Base-by-base conservation (phyloP, 2,329 filamentous ascomycete genomes). In the Ceratocystis alfenasii region DNA sequence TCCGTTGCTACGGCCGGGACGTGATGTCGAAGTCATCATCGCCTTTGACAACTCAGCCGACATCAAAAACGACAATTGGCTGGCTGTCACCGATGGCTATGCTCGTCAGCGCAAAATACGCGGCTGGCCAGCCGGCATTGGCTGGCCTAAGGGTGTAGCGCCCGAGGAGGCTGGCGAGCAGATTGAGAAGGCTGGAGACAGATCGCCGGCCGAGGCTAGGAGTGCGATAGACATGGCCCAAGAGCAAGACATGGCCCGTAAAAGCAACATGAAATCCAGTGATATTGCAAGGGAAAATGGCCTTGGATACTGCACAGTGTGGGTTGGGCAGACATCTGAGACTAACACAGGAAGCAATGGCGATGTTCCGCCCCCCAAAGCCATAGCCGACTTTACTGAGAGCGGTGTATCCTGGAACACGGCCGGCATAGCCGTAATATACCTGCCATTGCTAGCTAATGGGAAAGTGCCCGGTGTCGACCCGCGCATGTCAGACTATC, bases 31-130 rank as follows among this genome's bases (percentile, higher is more conserved):
- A 71, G 82, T 99, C 55, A 79, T 97, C 59, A 83, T 99, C 59
- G 90, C 92, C 2, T 99, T 99, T 74, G 94, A 99, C 74, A 91
- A 91, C 2, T 95, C 90, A 1, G 92, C 92, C 22, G 94, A 99
- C 71, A 89, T 96, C 68, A 90, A 88, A 73, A 89, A 88, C 5
- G 92, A 96, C 72, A 97, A 99, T 72, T 99, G 94, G 94, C 85
- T 99, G 20, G 90, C 89, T 17, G 90, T 96, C 0, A 90, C 88
- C 0, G 94, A 97, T 72, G 93, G 94, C 1, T 99, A 97, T 72
- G 92, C 91, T 1, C 84, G 85, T 30, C 92, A 96, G 74, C 86
- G 93, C 55, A 89, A 89, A 6, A 86, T 99, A 73, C 93, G 91
- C 73, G 93, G 93, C 4, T 99, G 94, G 94, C 94, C 94, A 0